Percentiles rank a stretch among this genome's conserved stretches.
phyloP scores from a whole-genome alignment of 1,284 basidiomycete genomes.

The Naganishia sp. region DNA sequence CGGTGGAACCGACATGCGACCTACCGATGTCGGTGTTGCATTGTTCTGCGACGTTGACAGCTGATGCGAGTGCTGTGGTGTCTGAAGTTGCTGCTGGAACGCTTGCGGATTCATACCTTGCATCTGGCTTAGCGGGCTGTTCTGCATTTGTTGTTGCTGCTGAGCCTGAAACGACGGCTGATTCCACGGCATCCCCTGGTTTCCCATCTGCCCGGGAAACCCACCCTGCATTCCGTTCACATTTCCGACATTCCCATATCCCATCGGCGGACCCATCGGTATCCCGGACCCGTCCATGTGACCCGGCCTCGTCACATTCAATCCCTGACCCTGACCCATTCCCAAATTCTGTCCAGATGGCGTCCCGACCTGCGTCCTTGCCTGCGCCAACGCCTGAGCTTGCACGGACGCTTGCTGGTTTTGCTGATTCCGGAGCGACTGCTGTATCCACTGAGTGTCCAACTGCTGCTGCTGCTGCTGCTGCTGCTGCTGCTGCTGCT shows the following conservation, averaged over 20 bases:
- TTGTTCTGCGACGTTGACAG: background rate
- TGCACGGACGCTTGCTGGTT: conserved; percentile 4
- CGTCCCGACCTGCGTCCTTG: background rate
- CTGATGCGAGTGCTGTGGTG: conserved; percentile 9
- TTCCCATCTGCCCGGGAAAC: background rate
- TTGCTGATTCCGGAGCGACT: conserved; percentile 10
- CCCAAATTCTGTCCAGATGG: background rate
- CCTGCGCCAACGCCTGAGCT: conserved; percentile 16
- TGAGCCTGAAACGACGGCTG: background rate
- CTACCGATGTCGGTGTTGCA: background rate
- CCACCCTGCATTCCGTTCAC: background rate
- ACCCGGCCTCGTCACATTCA: too few species aligned
- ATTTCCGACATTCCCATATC: background rate
- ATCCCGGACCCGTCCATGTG: too few species aligned
- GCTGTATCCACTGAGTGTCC: conserved; percentile 24
- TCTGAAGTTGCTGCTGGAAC: background rate
- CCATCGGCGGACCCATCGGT: too few species aligned
- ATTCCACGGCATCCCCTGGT: background rate
- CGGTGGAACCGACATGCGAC: conserved; percentile 19
- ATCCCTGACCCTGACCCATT: background rate
- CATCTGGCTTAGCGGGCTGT: background rate
- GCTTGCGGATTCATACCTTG: background rate
- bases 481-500: background rate
- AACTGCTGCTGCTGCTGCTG: background rate
- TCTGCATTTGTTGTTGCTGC: conserved; percentile 12